A percentile compares a stretch with the other conserved stretches of the same genome.
Evolutionary conservation across 192 early-diverging fungal species (phyloP).

Genomic region (Backusella tuberculispora): DNA sequence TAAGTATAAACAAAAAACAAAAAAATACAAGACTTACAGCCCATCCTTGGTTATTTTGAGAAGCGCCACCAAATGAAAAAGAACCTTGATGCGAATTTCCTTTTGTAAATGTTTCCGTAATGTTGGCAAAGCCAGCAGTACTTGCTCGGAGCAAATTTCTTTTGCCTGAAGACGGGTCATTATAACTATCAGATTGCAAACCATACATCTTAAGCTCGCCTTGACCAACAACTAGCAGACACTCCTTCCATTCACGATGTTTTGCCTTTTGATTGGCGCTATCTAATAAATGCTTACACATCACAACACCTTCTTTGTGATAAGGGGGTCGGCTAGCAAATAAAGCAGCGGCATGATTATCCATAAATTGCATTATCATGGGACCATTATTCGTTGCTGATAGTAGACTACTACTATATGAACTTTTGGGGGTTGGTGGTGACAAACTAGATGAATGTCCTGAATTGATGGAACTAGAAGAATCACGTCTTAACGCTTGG

Average conservation of each 20-base stretch:
- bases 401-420: neutral
- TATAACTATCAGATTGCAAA: slow-evolving; percentile 56
- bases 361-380: slow-evolving; percentile 19
- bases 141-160: slow-evolving; percentile 41
- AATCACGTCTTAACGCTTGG: slow-evolving; percentile 18
- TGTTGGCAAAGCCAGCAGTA: slow-evolving; percentile 30
- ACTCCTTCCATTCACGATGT: slow-evolving; percentile 84
- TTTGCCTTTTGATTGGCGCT: slow-evolving; percentile 77
- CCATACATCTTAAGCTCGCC: slow-evolving; percentile 84
- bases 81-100: neutral
- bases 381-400: neutral
- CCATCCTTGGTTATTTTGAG: slow-evolving; percentile 9
- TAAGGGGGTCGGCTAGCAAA: slow-evolving; percentile 42
- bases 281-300: slow-evolving; percentile 87
- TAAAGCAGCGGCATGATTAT: slow-evolving; percentile 9
- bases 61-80: neutral
- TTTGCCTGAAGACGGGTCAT: slow-evolving; percentile 27
- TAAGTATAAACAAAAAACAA: neutral
- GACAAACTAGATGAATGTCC: slow-evolving; percentile 15
- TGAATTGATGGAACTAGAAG: slow-evolving; percentile 32
- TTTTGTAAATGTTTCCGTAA: slow-evolving; percentile 32
- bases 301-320: slow-evolving; percentile 73
- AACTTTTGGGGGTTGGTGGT: neutral
- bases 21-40: slow-evolving; percentile 14
- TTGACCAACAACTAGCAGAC: slow-evolving; percentile 72